Evolutionary conservation across 1,284 basidiomycete genomes (phyloP).

Genomic region (Irpex sp.): DNA sequence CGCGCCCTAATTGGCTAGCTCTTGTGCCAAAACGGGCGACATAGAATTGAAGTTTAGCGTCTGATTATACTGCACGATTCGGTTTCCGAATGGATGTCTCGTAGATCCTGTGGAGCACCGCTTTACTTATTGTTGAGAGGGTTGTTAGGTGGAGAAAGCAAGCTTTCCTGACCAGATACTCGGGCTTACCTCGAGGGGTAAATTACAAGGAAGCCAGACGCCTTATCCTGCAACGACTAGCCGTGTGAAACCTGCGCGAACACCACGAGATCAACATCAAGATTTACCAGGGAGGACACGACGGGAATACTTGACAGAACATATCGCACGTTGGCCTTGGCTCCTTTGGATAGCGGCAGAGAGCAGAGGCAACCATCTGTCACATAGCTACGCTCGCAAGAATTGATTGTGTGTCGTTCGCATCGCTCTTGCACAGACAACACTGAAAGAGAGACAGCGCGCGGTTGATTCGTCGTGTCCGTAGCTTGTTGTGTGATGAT

Average conservation of each 20-base stretch:
- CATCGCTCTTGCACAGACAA: background rate
- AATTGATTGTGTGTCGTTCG: background rate
- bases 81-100: background rate
- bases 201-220: background rate
- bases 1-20: background rate
- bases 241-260: background rate
- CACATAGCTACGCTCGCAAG: background rate
- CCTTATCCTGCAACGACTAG: background rate
- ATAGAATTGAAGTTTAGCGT: background rate
- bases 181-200: background rate
- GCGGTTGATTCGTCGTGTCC: background rate
- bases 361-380: background rate
- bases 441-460: background rate
- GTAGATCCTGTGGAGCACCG: background rate
- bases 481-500: background rate
- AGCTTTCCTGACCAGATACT: background rate
- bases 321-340: background rate
- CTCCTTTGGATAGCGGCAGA: background rate
- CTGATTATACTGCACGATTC: background rate
- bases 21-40: background rate
- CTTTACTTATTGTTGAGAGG: background rate
- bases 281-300: background rate
- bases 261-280: background rate
- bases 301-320: background rate
- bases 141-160: background rate